These are phyloP conservation scores for Pichia sp. DNA, from an alignment of 1,139 yeast species.

Conservation along the genomic window DNA sequence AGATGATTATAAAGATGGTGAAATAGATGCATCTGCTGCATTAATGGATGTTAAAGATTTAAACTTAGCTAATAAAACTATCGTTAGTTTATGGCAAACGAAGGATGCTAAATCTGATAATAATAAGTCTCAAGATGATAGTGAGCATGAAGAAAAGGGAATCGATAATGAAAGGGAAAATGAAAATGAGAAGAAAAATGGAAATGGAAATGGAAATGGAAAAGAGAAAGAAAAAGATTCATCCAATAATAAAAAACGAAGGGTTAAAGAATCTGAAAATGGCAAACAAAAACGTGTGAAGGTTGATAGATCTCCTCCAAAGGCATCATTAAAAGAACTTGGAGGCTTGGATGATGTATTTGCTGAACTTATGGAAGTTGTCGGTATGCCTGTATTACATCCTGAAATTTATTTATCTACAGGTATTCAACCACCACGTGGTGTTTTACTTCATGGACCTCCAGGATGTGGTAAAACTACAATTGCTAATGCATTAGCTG, in stretches of 20 bases:
- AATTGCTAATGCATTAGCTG: constrained; percentile 92
- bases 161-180: constrained; percentile 5
- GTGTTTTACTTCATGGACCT: constrained; percentile 91
- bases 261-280: constrained; percentile 28
- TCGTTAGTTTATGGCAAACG: constrained; percentile 64
- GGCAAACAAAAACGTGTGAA: constrained; percentile 35
- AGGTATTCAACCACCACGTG: constrained; percentile 97
- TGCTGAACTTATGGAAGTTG: constrained; percentile 78
- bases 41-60: constrained; percentile 57
- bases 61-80: constrained; percentile 70
- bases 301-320: constrained; percentile 66
- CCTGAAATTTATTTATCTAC: constrained; percentile 85
- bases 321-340: constrained; percentile 55
- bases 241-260: constrained; percentile 26
- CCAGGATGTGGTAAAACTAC: constrained; percentile 99
- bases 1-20: constrained; percentile 27
- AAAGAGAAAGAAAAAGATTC: background rate
- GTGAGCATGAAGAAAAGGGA: too few species aligned
- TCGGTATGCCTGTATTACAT: constrained; percentile 87
- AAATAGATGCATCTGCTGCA: constrained; percentile 30
- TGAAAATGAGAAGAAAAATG: constrained; percentile 9
- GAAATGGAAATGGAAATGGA: constrained; percentile 12
- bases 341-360: constrained; percentile 89
- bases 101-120: background rate
- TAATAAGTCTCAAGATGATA: background rate